These are phyloP conservation scores for Myxozyma neglecta DNA, from an alignment of 805 yeast species.

Conservation along the genomic window DNA sequence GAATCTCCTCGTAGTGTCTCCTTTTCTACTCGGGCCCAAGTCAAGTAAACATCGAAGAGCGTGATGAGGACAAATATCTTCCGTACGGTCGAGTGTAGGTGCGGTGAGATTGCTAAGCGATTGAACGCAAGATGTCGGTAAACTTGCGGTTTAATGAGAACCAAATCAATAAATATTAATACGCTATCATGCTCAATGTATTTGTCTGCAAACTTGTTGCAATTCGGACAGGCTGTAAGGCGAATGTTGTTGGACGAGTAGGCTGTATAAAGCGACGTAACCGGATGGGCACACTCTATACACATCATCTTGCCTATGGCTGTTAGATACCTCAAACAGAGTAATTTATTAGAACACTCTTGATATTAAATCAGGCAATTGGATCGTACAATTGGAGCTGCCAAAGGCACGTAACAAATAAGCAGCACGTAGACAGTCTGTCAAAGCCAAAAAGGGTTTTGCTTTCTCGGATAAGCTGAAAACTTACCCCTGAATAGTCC, in stretches of 20 bases:
- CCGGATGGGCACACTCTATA: slow-evolving; percentile 76
- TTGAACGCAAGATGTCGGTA: slow-evolving; percentile 81
- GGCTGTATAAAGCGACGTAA: slow-evolving; percentile 62
- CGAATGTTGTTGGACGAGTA: slow-evolving; percentile 79
- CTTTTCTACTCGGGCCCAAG: slow-evolving; percentile 89
- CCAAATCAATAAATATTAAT: slow-evolving; percentile 75
- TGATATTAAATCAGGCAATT: not conserved
- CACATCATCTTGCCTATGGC: slow-evolving; percentile 63
- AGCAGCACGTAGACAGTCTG: no score
- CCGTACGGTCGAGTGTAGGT: slow-evolving; percentile 33
- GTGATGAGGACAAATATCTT: slow-evolving; percentile 62
- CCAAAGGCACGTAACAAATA: no score
- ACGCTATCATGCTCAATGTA: slow-evolving; percentile 90
- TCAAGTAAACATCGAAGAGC: slow-evolving; percentile 83
- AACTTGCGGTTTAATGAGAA: slow-evolving; percentile 80
- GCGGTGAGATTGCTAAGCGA: slow-evolving; percentile 41
- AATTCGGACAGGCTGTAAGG: slow-evolving; percentile 69
- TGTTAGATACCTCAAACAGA: not conserved
- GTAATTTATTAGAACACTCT: not conserved
- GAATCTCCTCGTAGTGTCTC: slow-evolving; percentile 38
- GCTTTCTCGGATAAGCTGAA: no score
- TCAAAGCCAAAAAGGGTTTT: no score
- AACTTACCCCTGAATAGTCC: no score
- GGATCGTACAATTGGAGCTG: no score
- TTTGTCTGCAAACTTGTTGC: slow-evolving; percentile 78